Evolutionary conservation across 78 protist genomes (phyloP), one percentile per base, ranked within the genome.

Genomic region (Dictyostelium capitatum): DNA sequence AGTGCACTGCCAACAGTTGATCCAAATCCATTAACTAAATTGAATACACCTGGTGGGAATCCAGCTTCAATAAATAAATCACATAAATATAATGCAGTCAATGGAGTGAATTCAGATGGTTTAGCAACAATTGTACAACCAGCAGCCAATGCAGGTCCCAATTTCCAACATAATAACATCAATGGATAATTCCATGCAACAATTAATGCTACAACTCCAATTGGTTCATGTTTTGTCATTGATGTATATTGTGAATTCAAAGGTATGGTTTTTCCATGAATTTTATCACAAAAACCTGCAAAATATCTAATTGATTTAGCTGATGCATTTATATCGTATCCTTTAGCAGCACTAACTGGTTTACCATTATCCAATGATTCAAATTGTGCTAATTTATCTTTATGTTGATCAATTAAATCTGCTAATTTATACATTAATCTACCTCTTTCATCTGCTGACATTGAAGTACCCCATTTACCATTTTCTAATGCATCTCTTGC

Each of bases 21-120:
- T 12, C 97, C 75, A 17, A 67, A 67, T 4, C 98, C 99, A n/a
- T 72, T 19, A 11, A 98, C 64, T 5, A 98, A 25, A 81, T 97
- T 98, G 87, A 98, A 5, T 11, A 97, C 99, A 57, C 99, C 98
- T 3, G 96, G 80, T 11, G 99, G 99, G 85, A 97, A 73, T 10
- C 99, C 99, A 15, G 98, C 99, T 82, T 96, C 97, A 41, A 69
- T 73, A 20, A 77, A 4, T 81, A 97, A 74, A 14, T 95, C 96
- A 25, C 83, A 90, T 25, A 96, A 23, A 17, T 43, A 91, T 25
- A 98, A 94, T 7, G 98, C 98, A 20, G 98, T 54, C 47, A 97
- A 82, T 32, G 98, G 99, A 11, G 99, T 97, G 54, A 89, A 78
- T 89, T 97, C 98, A 0, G 97, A 80, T 15, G 98, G 96, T 91